Evolutionary conservation across 2,329 filamentous ascomycete genomes (phyloP), one percentile per base, ranked within the genome.

Genomic region (Diplodia corticola): DNA sequence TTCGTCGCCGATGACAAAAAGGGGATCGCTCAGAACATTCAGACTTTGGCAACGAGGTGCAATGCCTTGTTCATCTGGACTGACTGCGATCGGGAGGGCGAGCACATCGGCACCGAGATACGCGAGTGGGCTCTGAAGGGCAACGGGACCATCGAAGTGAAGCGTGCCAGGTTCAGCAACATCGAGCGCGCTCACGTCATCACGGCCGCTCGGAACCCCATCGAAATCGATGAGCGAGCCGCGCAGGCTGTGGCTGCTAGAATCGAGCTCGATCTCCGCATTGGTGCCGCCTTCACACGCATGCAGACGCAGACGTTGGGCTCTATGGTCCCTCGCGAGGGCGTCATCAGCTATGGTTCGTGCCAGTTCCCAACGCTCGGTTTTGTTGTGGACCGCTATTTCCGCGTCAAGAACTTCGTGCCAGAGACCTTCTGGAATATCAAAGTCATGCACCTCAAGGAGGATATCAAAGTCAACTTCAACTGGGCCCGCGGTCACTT

Each of bases 311-410:
- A 91, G 65, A 91, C 85, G 68, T 83, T 99, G n/a, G 88, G 91
- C 68, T 79, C 84, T 0, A 82, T 97, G 30, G 89, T 92, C 7
- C 88, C 73, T 2, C 69, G 86, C 0, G 79, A 96, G 68, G 82
- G 88, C 48, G 80, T 90, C 1, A 85, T 97, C 59, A 96, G 92
- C 76, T 97, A 97, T 74, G 93, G 91, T 86, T 97, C 93, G 4
- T 99, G 95, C 71, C 95, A 99, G 76, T 99, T 99, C 73, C 95
- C 95, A 1, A 98, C 95, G 0, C 83, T 99, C 5, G 95, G 95
- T 0, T 99, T 99, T 70, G 94, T 99, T 1, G 95, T 99, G 6
- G 95, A 99, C 77, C 88, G 94, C 55, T 99, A 98, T 77, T 92
- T 97, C 72, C 89, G 91, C 60, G 95, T 99, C 61, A 89, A 92